Conservation (phyloP, 2,329 filamentous ascomycete genomes). For the Cryphonectria japonica region DNA sequence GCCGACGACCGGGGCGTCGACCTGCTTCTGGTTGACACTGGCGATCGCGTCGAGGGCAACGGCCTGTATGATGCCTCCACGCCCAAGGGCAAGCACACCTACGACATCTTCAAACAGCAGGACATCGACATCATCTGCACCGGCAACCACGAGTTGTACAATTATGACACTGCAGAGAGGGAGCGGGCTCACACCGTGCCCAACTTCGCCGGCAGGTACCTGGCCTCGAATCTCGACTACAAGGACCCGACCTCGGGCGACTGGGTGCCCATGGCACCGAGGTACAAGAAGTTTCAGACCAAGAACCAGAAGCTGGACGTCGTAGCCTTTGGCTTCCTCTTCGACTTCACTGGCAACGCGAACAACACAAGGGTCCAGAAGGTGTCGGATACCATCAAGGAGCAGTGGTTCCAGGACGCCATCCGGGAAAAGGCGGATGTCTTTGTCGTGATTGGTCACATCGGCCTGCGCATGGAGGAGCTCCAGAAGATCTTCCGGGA, state of each 20-base stretch:
- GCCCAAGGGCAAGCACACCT: slow-evolving; percentile 87
- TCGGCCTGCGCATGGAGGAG: slow-evolving; percentile 80
- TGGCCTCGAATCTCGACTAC: slow-evolving; percentile 94
- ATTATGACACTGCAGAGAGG: slow-evolving; percentile 72
- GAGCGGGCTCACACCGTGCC: slow-evolving; percentile 83
- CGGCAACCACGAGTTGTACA: slow-evolving; percentile 96
- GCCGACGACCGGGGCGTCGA: slow-evolving; percentile 81
- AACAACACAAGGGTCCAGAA: slow-evolving; percentile 87
- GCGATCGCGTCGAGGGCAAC: slow-evolving; percentile 90
- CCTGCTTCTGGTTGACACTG: slow-evolving; percentile 91
- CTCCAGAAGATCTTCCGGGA: slow-evolving; percentile 77
- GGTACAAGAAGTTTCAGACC: slow-evolving; percentile 88
- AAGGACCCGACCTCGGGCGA: slow-evolving; percentile 72
- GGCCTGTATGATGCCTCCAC: slow-evolving; percentile 89
- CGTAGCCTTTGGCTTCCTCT: slow-evolving; percentile 90
- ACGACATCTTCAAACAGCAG: slow-evolving; percentile 84
- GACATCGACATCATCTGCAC: slow-evolving; percentile 81
- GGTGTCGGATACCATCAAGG: slow-evolving; percentile 78
- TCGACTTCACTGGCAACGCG: slow-evolving; percentile 87
- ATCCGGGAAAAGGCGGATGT: slow-evolving; percentile 85
- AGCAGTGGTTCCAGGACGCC: slow-evolving; percentile 86
- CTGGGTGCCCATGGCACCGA: slow-evolving; percentile 74
- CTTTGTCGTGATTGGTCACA: slow-evolving; percentile 85
- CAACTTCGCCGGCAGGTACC: slow-evolving; percentile 77
- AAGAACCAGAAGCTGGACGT: slow-evolving; percentile 85